These are phyloP conservation scores for Exophiala calicioides DNA, from an alignment of 2,329 filamentous ascomycete species.

Conservation along the genomic window DNA sequence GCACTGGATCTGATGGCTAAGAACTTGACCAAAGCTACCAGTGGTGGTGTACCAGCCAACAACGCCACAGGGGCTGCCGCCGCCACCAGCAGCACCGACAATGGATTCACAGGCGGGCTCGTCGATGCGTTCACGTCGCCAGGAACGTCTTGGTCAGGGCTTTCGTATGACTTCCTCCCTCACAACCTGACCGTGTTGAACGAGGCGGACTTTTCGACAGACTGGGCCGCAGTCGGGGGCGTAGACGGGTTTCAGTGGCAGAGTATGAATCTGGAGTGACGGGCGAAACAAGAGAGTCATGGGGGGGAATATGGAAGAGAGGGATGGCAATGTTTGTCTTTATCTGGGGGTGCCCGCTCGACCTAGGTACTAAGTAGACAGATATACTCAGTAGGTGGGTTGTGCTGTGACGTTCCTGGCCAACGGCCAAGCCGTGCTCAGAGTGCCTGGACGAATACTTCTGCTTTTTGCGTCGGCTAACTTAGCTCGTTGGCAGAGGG, in stretches of 20 bases:
- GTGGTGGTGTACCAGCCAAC: not conserved
- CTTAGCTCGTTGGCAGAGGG: too few species aligned
- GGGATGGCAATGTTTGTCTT: too few species aligned
- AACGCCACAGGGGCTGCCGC: not conserved
- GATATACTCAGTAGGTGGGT: too few species aligned
- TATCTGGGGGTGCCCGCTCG: too few species aligned
- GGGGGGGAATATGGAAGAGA: too few species aligned
- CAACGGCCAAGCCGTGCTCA: too few species aligned
- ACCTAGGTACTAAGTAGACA: too few species aligned
- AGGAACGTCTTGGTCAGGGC: conserved; percentile 14
- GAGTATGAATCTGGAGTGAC: not conserved
- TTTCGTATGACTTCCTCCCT: conserved; percentile 21
- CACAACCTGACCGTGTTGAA: conserved; percentile 17
- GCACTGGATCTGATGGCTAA: conserved; percentile 18
- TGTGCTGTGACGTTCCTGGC: too few species aligned
- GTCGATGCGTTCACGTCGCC: conserved; percentile 13
- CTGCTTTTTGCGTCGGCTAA: too few species aligned
- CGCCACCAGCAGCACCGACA: not conserved
- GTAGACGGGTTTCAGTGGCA: conserved; percentile 13
- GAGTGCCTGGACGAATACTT: too few species aligned
- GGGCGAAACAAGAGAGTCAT: too few species aligned
- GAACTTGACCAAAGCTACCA: conserved; percentile 17
- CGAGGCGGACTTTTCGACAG: conserved; percentile 11
- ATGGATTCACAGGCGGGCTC: conserved; percentile 5
- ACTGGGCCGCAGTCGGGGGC: conserved; percentile 5